A percentile compares a stretch with the other conserved stretches of the same genome.
phyloP scores from a whole-genome alignment of 2,329 filamentous ascomycete species.

The Myriosclerotinia duriaeana region DNA sequence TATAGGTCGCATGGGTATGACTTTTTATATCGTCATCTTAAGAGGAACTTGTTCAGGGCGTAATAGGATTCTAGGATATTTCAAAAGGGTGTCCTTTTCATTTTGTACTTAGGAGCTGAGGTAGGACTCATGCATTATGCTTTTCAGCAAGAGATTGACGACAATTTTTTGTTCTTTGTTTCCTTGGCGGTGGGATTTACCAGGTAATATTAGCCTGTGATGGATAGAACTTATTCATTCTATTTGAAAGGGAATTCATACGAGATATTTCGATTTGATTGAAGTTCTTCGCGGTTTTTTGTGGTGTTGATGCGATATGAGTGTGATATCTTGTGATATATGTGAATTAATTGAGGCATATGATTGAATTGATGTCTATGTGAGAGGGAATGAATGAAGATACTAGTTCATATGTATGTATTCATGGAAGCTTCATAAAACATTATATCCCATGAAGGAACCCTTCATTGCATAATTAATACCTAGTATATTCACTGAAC shows the following conservation, averaged over 20 bases:
- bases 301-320: neutral
- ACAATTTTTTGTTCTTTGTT: neutral
- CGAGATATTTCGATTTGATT: neutral
- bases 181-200: neutral
- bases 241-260: neutral
- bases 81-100: neutral
- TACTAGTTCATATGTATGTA: neutral
- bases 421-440: too few species aligned
- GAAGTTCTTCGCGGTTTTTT: neutral
- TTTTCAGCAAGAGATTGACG: neutral
- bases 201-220: slow-evolving; percentile 6
- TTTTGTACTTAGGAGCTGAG: neutral
- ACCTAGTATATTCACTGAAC: too few species aligned
- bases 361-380: too few species aligned
- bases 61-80: neutral
- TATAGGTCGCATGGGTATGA: neutral
- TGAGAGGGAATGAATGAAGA: too few species aligned
- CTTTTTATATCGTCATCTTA: neutral
- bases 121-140: neutral
- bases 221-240: neutral
- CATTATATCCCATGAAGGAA: too few species aligned
- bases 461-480: too few species aligned
- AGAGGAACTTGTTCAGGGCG: slow-evolving; percentile 1
- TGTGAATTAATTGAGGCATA: too few species aligned
- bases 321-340: neutral